phyloP scores from a whole-genome alignment of 495 filamentous ascomycete species.

The Alectoria sarmentosa region DNA sequence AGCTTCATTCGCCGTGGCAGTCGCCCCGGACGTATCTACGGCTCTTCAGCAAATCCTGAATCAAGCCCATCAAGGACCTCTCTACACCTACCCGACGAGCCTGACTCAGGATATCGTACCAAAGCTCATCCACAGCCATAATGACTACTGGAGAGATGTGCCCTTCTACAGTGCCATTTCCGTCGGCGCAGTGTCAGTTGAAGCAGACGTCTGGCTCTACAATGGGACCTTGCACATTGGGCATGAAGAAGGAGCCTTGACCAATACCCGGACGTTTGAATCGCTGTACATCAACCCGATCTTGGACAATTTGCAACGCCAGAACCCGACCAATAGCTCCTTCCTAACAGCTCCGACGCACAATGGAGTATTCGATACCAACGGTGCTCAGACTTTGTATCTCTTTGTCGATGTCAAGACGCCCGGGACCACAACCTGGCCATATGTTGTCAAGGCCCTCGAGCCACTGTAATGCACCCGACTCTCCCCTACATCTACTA shows the following conservation, averaged over 20 bases:
- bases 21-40: conserved; percentile 23
- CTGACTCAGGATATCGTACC: conserved; percentile 40
- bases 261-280: conserved; percentile 41
- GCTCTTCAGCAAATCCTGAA: conserved; percentile 38
- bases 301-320: conserved; percentile 41
- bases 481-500: not conserved
- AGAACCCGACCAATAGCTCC: conserved; percentile 31
- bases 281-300: conserved; percentile 52
- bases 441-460: conserved; percentile 54
- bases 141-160: conserved; percentile 30
- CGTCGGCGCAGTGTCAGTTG: conserved; percentile 59
- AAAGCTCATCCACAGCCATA: conserved; percentile 23
- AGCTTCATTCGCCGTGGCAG: not conserved
- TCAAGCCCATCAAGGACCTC: conserved; percentile 36
- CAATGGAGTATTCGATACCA: conserved; percentile 43
- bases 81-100: conserved; percentile 41
- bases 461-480: conserved; percentile 48
- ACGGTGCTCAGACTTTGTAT: conserved; percentile 53
- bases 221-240: conserved; percentile 56
- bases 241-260: conserved; percentile 44
- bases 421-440: conserved; percentile 42
- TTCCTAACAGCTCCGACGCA: conserved; percentile 20
- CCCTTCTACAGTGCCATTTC: conserved; percentile 46
- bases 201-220: conserved; percentile 82
- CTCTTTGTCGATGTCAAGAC: conserved; percentile 71